Base-by-base conservation (phyloP, 805 yeast genomes). In the Teunomyces aglyptinius region DNA sequence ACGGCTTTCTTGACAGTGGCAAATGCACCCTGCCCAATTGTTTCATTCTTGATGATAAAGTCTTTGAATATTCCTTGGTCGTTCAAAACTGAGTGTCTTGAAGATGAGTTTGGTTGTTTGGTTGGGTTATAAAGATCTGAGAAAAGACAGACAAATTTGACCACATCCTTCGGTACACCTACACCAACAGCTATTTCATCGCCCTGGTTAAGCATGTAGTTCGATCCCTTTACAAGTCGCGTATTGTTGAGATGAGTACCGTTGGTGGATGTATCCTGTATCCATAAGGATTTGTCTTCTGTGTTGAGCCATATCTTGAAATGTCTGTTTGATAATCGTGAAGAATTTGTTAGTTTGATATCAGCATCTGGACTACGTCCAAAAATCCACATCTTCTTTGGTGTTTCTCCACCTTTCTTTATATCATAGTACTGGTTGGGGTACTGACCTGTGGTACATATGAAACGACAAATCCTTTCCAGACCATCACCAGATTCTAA, bases 11-110 rank as follows among this genome's bases (percentile, higher is more conserved):
- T 85, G 24, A 94, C 99, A 1, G 91, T 86, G 5, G 98, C 98
- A 76, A 92, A 92, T 7, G 98, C 98, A n/a, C 99, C 99, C 57
- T 89, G 94, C 1, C 99, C 99, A 1, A 92, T 87, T 12, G 88
- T 83, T 58, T 87, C 96, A 60, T 85, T 88, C 49, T 85, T 80
- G 16, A 92, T 81, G 11, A 88, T 85, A 64, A 84, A 94, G 57
- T 85, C 82, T 48, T 78, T 80, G 56, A 76, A 75, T 8, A 88
- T 82, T 1, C 91, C 90, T 27, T 78, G 72, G 45, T 72, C 73
- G 48, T 55, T 65, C 42, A 46, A 75, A 51, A 48, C 77, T 57
- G 60, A 54, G 45, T 49, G 54, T 43, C 58, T 56, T 3, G 51
- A 46, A 20, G 56, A 49, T 7, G 59, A 44, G 31, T 50, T 56